Conservation (phyloP, 257 asterid genomes). For the Parsonsia alboflavescens region DNA sequence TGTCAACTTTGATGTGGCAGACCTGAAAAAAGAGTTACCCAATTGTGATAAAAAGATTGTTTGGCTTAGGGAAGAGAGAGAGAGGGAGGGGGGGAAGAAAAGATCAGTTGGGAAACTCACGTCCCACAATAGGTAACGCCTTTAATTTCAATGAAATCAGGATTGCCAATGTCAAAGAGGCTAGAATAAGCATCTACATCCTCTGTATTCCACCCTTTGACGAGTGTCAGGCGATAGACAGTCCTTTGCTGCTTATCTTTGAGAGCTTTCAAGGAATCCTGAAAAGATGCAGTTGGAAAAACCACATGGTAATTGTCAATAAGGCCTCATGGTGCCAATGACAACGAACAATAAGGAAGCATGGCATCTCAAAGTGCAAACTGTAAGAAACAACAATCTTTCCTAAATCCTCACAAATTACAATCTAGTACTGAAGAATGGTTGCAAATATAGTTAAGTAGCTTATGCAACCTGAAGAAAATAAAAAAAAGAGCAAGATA, state of each 20-base stretch:
- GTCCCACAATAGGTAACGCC: slow-evolving; percentile 99
- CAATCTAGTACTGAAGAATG: not conserved
- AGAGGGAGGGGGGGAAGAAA: not conserved
- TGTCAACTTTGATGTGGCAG: slow-evolving; percentile 94
- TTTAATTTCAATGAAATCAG: slow-evolving; percentile 94
- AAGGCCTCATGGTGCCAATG: not conserved
- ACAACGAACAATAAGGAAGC: not conserved
- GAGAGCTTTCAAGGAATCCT: slow-evolving; percentile 91
- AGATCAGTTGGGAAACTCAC: slow-evolving; percentile 38
- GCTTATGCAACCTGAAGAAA: not conserved
- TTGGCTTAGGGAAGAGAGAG: not conserved
- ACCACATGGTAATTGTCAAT: not conserved
- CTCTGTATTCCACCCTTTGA: slow-evolving; percentile 98
- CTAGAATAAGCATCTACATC: slow-evolving; percentile 82
- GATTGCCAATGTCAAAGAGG: slow-evolving; percentile 70
- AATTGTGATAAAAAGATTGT: not conserved
- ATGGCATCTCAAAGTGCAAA: not conserved
- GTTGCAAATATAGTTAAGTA: not conserved
- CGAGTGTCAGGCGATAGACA: slow-evolving; percentile 89
- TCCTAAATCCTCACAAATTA: not conserved
- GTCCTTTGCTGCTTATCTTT: slow-evolving; percentile 89
- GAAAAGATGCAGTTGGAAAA: not conserved
- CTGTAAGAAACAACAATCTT: not conserved
- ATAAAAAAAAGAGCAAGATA: not conserved
- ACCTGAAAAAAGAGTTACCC: slow-evolving; percentile 32